Percentiles rank a stretch among this genome's conserved stretches.
Conservation (phyloP, 352 stramenopile genomes). For the Peronospora destructor region DNA sequence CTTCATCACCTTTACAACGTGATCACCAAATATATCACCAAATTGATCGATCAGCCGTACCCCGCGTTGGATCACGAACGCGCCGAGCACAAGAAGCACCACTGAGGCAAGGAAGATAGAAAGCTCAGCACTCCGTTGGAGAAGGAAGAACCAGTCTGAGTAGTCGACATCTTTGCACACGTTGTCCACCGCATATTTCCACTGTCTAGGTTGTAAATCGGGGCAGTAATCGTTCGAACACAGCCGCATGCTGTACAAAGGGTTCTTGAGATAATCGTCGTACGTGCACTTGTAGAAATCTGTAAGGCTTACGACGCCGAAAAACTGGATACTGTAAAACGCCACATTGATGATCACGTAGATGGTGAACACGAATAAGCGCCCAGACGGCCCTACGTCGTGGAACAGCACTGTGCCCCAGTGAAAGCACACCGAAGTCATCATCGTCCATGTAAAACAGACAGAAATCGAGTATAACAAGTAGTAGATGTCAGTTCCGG, state of each 20-base stretch:
- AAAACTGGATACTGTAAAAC: slow-evolving; percentile 66
- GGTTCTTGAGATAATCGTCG: slow-evolving; percentile 84
- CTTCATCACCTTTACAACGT: slow-evolving; percentile 65
- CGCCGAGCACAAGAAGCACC: slow-evolving; percentile 55
- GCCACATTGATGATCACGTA: slow-evolving; percentile 57
- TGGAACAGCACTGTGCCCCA: slow-evolving; percentile 72
- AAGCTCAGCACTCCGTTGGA: slow-evolving; percentile 42
- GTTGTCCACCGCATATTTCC: slow-evolving; percentile 59
- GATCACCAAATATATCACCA: slow-evolving; percentile 64
- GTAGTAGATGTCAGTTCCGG: slow-evolving; percentile 68
- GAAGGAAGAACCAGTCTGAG: slow-evolving; percentile 55
- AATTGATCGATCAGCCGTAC: slow-evolving; percentile 68
- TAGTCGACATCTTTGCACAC: slow-evolving; percentile 64
- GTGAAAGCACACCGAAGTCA: slow-evolving; percentile 83
- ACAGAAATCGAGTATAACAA: slow-evolving; percentile 55
- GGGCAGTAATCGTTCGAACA: slow-evolving; percentile 73
- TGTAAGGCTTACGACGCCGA: slow-evolving; percentile 61
- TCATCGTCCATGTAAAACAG: slow-evolving; percentile 81
- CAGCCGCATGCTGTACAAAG: slow-evolving; percentile 54
- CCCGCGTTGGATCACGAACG: slow-evolving; percentile 62
- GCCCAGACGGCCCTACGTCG: slow-evolving; percentile 46
- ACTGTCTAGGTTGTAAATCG: slow-evolving; percentile 74
- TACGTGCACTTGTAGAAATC: slow-evolving; percentile 84
- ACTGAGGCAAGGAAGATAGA: slow-evolving; percentile 59
- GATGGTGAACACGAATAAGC: slow-evolving; percentile 46